Evolutionary conservation across 371 early-diverging fungal species (phyloP), one percentile per base, ranked within the genome.

Genomic region (Blakeslea trispora): DNA sequence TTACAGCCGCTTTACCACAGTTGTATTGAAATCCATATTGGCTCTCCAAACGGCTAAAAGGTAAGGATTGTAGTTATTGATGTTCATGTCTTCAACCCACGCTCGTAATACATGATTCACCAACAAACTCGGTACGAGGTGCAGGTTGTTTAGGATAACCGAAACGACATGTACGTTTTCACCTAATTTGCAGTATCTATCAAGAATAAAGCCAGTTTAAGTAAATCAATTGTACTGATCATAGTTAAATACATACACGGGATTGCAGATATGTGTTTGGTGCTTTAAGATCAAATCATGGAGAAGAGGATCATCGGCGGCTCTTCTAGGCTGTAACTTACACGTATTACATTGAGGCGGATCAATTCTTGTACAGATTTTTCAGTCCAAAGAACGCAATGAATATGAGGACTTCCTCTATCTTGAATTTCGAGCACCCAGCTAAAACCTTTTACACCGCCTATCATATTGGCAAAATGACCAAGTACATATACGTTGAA

Each of bases 1-100:
- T 10, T 3, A 43, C n/a, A 1, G 45, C 53, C 17, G 5, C 10
- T 5, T 10, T 8, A 22, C 54, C 35, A 3, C 31, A n/a, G 23
- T 54, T 54, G 5, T 21, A 14, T 54, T 3, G 1, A 34, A 22
- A 45, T 37, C 39, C 35, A 35, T 45, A 19, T 23, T 50, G 1
- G 13, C 28, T 14, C 23, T 39, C 22, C 19, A n/a, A 14, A 41
- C 5, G 1, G 18, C 3, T n/a, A 54, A 22, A 2, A 54, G 18
- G n/a, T 45, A 54, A 1, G 54, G 54, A 23, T 45, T 45, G 21
- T 54, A 54, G 14, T 10, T 21, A 34, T 54, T 54, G 18, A 54
- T 32, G 10, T 37, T 19, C 7, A 5, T n/a, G 17, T 51, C 51
- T 1, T 3, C 51, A 23, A 28, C 42, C 42, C 51, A 17, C 51